phyloP scores from a whole-genome alignment of 2,329 filamentous ascomycete genomes.

The Diaporthe eres region DNA sequence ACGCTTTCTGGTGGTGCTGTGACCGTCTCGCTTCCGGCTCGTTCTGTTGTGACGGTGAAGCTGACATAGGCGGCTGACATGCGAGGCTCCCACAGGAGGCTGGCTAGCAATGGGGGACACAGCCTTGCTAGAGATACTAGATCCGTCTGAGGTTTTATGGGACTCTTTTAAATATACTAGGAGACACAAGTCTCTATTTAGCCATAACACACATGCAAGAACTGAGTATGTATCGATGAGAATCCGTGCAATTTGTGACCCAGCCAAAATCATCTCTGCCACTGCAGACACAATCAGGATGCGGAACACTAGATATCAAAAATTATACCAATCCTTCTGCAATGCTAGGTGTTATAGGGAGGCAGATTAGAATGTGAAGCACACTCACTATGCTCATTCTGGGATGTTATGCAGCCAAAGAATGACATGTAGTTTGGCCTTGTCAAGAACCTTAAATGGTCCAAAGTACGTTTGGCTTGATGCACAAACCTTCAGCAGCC shows the following conservation, averaged over 20 bases:
- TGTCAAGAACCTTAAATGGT: neutral
- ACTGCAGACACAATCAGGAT: neutral
- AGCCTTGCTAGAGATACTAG: too few species aligned
- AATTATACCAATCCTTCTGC: neutral
- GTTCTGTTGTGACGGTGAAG: constrained; percentile 47
- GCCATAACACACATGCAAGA: too few species aligned
- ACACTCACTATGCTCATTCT: neutral
- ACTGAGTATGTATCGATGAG: neutral
- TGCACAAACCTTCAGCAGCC: neutral
- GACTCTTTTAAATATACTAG: neutral
- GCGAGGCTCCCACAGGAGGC: neutral
- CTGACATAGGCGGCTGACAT: constrained; percentile 29
- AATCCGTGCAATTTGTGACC: neutral
- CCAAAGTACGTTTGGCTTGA: neutral
- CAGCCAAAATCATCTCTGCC: neutral
- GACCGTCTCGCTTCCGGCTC: constrained; percentile 45
- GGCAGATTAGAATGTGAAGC: too few species aligned
- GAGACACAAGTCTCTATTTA: neutral
- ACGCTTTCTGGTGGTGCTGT: constrained; percentile 43
- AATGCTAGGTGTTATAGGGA: neutral
- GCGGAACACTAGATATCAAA: neutral
- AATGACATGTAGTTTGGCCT: neutral
- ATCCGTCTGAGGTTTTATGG: too few species aligned
- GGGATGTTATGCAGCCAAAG: neutral
- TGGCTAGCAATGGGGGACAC: neutral